Conservation (phyloP, 2,329 filamentous ascomycete species). For the Neonectria faginata region DNA sequence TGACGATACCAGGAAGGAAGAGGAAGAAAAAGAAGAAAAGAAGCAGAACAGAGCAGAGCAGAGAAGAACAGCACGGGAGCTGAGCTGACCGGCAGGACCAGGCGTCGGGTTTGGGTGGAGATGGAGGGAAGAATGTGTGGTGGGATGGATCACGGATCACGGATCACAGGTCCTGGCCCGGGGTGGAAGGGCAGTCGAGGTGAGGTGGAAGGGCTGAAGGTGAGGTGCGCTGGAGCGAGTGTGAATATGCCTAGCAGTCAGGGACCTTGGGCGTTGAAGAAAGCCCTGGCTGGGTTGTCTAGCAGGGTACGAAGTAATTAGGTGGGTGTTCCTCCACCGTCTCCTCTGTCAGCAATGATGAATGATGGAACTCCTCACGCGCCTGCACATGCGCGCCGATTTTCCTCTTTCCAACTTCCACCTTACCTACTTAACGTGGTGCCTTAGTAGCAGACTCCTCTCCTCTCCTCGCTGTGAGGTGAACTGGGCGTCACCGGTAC, state of each 20-base stretch:
- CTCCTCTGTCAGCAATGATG: too few species aligned
- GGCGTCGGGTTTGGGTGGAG: slow-evolving; percentile 18
- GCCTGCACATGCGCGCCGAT: too few species aligned
- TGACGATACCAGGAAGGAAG: background rate
- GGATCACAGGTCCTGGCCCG: slow-evolving; percentile 26
- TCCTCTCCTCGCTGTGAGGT: background rate
- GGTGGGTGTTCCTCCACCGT: background rate
- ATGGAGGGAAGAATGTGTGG: slow-evolving; percentile 19
- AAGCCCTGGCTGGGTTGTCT: background rate
- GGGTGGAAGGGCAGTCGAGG: slow-evolving; percentile 11
- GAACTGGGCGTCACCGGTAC: slow-evolving; percentile 3
- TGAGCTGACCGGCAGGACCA: background rate
- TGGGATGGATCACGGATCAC: slow-evolving; percentile 32
- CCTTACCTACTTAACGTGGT: background rate
- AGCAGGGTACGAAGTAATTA: background rate
- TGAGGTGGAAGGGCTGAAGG: slow-evolving; percentile 11
- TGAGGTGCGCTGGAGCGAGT: slow-evolving; percentile 1
- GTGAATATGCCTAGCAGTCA: slow-evolving; percentile 12
- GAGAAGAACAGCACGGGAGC: background rate
- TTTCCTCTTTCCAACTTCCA: background rate
- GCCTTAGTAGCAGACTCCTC: background rate
- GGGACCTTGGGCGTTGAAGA: slow-evolving; percentile 3
- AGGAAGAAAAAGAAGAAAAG: background rate
- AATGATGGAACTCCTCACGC: background rate
- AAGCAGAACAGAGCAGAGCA: background rate